These are phyloP conservation scores for Aquilaria sinensis DNA, from an alignment of 345 rosid species.

Conservation along the genomic window DNA sequence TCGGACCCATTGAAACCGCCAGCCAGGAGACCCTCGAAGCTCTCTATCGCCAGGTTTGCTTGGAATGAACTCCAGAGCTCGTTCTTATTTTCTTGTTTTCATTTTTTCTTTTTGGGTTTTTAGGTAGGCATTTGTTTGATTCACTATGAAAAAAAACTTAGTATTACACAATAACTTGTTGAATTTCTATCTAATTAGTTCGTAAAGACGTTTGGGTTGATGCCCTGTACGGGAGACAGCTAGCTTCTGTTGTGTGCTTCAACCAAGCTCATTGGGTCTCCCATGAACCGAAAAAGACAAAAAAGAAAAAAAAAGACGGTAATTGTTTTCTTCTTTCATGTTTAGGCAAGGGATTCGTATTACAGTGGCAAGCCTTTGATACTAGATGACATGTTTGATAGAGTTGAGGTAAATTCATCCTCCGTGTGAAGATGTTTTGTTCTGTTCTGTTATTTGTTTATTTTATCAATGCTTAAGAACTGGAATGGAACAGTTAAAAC, in stretches of 20 bases:
- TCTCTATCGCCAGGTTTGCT: constrained; percentile 63
- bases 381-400: constrained; percentile 92
- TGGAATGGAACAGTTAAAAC: constrained; percentile 49
- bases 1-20: constrained; percentile 91
- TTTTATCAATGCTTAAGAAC: background rate
- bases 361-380: constrained; percentile 85
- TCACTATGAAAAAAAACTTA: background rate
- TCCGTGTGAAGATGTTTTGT: background rate
- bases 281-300: too few relatives aligned
- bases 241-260: too few relatives aligned
- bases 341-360: constrained; percentile 82
- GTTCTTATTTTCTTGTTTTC: background rate
- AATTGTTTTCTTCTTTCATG: constrained; percentile 7
- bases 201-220: too few relatives aligned
- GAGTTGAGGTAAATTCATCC: constrained; percentile 70
- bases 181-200: too few relatives aligned
- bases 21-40: constrained; percentile 94
- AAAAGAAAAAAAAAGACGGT: too few relatives aligned
- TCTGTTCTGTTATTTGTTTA: background rate
- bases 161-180: background rate
- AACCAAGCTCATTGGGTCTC: background rate
- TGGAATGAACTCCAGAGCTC: background rate
- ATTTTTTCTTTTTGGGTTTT: background rate
- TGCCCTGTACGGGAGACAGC: too few relatives aligned
- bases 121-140: background rate